Evolutionary conservation across 2,329 filamentous ascomycete species (phyloP), one percentile per base, ranked within the genome.

Genomic region (Alternaria dauci): DNA sequence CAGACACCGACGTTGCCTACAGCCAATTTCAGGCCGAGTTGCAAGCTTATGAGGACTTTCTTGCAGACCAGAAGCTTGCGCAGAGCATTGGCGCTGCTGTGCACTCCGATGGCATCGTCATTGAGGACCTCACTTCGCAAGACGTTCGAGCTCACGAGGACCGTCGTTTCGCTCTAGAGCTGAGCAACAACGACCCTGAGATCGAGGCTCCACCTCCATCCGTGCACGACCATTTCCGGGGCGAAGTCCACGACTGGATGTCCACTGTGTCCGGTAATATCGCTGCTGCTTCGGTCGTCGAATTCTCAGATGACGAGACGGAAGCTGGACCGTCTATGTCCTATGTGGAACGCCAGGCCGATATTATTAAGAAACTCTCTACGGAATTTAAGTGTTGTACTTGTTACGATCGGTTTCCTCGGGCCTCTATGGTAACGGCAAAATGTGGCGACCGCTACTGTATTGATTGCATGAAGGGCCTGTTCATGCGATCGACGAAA

Each of bases 11-110:
- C 4, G 26, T 75, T 8, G 70, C 67, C 5, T 72, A 58, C 25
- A 38, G 44, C 1, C 61, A 20, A 28, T 74, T 65, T 43, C 59
- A 64, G 8, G 44, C 34, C 3, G 72, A 75, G 36, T 7, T 75
- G 1, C 25, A 60, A 11, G 47, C 14, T 11, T 53, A 71, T 43
- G 28, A 36, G 4, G 41, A 54, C 0, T 70, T 71, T 42, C 47
- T 72, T 18, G 38, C 30, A 0, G 71, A 76, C 26, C 52, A 47
- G 5, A 65, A 68, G 25, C 51, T 73, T 4, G 70, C 70, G 28
- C 66, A 62, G 2, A 74, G 72, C 26, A 69, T 74, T 20, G 72
- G 43, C 3, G 20, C 28, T 47, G 72, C 72, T 20, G 70, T 74
- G 1, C 23, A 74, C 39, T 26, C 66, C 2, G 71, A 75, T 53